Base-by-base conservation (phyloP, 306 rosid genomes). In the Parietaria judaica region DNA sequence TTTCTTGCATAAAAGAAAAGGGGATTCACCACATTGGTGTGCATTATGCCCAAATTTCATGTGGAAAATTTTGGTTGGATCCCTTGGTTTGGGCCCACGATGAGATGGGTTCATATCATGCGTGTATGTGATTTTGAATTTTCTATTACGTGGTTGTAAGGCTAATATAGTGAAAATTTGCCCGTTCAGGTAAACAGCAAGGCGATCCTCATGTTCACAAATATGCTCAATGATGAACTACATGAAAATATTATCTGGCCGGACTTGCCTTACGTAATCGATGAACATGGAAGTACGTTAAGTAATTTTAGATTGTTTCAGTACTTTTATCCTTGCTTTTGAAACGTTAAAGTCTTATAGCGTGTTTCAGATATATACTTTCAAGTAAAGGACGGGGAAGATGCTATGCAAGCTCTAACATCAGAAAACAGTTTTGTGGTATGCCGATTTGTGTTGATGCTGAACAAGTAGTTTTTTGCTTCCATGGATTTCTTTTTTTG, bases 221-320 rank as follows among this genome's bases (percentile, higher is more conserved):
- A 76, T 73, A 49, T 86, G 83, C 65, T 92, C 56, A 61, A 76
- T 14, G 85, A 88, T 12, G 95, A 88, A 72, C 81, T 78, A 76
- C 83, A 84, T 69, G 95, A 88, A 62, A 86, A 88, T 75, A 72
- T 82, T 68, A 70, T 92, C 70, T 88, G 87, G 95, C 99, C 99
- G 3, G 96, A 92, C 66, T 76, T 92, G 81, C 95, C 96, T 61
- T 88, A 88, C 76, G 82, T 88, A 78, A 84, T 88, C 63, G 99
- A 92, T 78, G 94, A 88, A 64, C 90, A 75, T 76, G 99, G 96
- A 82, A 86, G 96, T 92, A 79, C 80, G 98, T 80, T 78, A 61
- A 36, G 72, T 58, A 51, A 67, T 70, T 63, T 56, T 56, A 67
- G 75, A 54, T 59, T 70, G 15, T 60, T 14, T 73, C 51, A 60